Conservation (phyloP, 768 basidiomycete species). For the Pleurotus tuber-regium region DNA sequence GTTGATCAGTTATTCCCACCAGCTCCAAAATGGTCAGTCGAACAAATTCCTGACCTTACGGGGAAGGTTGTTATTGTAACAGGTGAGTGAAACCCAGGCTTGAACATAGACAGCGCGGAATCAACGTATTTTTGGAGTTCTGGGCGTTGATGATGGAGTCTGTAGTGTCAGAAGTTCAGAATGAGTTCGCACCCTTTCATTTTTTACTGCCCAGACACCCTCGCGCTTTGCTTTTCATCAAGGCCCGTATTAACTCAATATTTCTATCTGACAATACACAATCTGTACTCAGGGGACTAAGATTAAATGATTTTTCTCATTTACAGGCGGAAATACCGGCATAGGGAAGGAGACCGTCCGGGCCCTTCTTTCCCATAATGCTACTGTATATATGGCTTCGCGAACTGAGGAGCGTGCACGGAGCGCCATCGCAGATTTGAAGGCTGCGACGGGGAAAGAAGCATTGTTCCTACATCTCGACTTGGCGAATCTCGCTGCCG, state of each 20-base stretch:
- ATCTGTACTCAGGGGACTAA: not conserved
- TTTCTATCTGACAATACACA: too few species aligned
- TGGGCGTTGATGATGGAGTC: too few species aligned
- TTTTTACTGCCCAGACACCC: too few species aligned
- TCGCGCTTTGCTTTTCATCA: too few species aligned
- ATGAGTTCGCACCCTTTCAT: too few species aligned
- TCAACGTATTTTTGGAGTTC: too few species aligned
- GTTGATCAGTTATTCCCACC: conserved; percentile 18
- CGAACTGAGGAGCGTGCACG: conserved; percentile 31
- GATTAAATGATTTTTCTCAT: not conserved
- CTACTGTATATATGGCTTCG: conserved; percentile 39
- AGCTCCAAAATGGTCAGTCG: conserved; percentile 17
- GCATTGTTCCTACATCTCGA: conserved; percentile 35
- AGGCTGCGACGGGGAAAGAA: conserved; percentile 33
- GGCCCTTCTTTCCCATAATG: conserved; percentile 31
- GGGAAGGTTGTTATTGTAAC: conserved; percentile 35
- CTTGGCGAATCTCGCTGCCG: conserved; percentile 31
- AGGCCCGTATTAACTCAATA: too few species aligned
- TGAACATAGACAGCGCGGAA: too few species aligned
- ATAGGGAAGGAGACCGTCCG: conserved; percentile 33
- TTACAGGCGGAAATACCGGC: conserved; percentile 34
- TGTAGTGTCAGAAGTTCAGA: too few species aligned
- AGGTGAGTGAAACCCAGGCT: conserved; percentile 14
- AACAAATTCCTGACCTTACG: conserved; percentile 33
- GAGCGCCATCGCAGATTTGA: conserved; percentile 31